Evolutionary conservation across 2,329 filamentous ascomycete genomes (phyloP), one percentile per base, ranked within the genome.

Genomic region (Cryphonectria carpinicola): DNA sequence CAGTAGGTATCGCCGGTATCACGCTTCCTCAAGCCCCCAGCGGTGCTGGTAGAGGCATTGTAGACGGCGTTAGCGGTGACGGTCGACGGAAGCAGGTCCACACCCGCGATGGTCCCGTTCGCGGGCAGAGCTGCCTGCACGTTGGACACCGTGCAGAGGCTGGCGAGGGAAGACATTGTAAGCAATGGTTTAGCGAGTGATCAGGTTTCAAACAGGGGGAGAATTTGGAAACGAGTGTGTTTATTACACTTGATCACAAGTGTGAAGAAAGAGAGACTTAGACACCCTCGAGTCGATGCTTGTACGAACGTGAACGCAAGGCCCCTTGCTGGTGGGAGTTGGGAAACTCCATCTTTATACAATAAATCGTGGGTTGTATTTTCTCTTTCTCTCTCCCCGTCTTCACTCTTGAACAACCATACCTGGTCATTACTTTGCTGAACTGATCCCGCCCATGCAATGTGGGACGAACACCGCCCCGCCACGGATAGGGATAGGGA

Each of bases 81-180:
- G 1, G 82, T 75, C 0, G 81, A 82, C 4, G 83, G 79, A 68
- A 82, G 75, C 71, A 84, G 66, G 63, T 80, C 75, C 66, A 84
- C 80, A 8, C 83, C 82, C 8, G 80, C 73, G 2, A 84, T 73
- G 39, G 80, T 82, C 6, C 81, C 82, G 69, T 83, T 81, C 35
- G 81, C 75, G 7, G 83, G 83, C 8, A 84, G 75, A 25, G 80
- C 78, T 19, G 81, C 78, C 71, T 80, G 78, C n/a, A 85, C 79
- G 69, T 84, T 81, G 46, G 79, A 77, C 8, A 82, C 77, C 2
- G 82, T 83, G 74, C 83, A 84, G 35, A 84, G 73, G 71, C 82
- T 79, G 39, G 78, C 70, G 49, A 84, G 81, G 17, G 80, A 80
- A 37, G 71, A 71, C 64, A 70, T 71, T 6, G 60, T 65, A 62